Base-by-base conservation (phyloP, 2,329 filamentous ascomycete genomes). In the Podosphaera fusca region DNA sequence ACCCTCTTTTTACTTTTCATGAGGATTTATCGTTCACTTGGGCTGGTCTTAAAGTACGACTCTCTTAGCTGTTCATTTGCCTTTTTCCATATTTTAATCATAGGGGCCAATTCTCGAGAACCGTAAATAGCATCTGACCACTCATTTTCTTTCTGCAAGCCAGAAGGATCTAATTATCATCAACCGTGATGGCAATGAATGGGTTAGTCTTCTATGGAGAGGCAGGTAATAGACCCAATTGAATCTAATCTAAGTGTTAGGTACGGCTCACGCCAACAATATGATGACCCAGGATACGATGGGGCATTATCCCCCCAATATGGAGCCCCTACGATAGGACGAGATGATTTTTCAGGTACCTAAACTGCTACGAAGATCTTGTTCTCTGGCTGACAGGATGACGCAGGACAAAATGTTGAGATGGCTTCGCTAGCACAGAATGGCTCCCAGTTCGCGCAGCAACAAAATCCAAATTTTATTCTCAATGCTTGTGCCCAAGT, bases 401-500 rank as follows among this genome's bases (percentile, higher is more conserved):
- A 4, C 49, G 6, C 31, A 69, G 67, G 64, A 30, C 61, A 64
- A 58, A 67, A 66, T 63, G 80, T 87, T 63, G 85, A 89, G 70
- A 85, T 88, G 82, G 77, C 78, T 52, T 76, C 82, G 10, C 75
- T 66, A 7, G 59, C 63, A 53, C 55, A 62, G 9, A 76, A 75
- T 59, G 73, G 71, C 54, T 66, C 71, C 55, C 69, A 70, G 54
- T 74, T 75, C 56, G 74, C 68, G 46, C 67, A 69, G 54, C 67
- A 73, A 64, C 64, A 70, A 63, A 79, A 88, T 68, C 80, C 84
- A 49, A 88, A 87, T 67, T 79, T 79, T 58, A 84, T 94, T 63
- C 77, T 95, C 59, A 87, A 94, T 71, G 84, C 92, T 69, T 92
- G 87, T 71, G 79, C 80, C 59, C 81, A 86, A 51, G 84, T 95